Evolutionary conservation across 345 rosid species (phyloP), one percentile per base, ranked within the genome.

Genomic region (Eucalyptus albens): DNA sequence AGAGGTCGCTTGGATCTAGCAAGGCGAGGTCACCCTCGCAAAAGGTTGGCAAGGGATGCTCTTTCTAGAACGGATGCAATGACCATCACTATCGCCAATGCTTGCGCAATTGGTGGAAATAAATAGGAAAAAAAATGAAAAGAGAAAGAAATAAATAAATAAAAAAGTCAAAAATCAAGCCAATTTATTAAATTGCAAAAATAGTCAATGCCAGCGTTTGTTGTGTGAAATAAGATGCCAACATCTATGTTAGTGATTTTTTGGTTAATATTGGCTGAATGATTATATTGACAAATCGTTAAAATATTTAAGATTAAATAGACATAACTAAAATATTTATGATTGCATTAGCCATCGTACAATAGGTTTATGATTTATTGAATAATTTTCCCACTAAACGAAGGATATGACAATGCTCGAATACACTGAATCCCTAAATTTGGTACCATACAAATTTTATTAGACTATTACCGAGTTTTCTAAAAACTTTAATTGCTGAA

Each of bases 341-440:
- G 2, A 9, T 67, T 67, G 17, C 33, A 69, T 69, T 33, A 11
- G 7, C 4, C 1, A 0, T 5, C 2, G 0, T 17, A 69, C 4
- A 17, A 69, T 69, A 69, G 1, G 12, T 17, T 17, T 17, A 33
- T 1, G 1, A 33, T 17, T 69, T 69, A 31, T 17, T 69, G 7
- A 40, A 17, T 3, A 69, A 33, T 3, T 9, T 69, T 69, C 10
- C 13, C 42, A 33, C 14, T 69, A 69, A 69, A 69, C 0, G 14
- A 69, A 21, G 12, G 42, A 69, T 31, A 31, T 69, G 42, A 69
- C 42, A 69, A 69, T 37, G 22, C 80, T 69, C 0, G 4, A 69
- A 17, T 22, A 69, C 26, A 17, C 2, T 2, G 26, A 33, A 69
- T 69, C 44, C 11, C 14, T 17, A 17, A 8, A 13, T 9, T 40